A percentile compares a stretch with the other conserved stretches of the same genome.
Conservation (phyloP, 805 yeast species). For the Zygosaccharomyces rouxii region DNA sequence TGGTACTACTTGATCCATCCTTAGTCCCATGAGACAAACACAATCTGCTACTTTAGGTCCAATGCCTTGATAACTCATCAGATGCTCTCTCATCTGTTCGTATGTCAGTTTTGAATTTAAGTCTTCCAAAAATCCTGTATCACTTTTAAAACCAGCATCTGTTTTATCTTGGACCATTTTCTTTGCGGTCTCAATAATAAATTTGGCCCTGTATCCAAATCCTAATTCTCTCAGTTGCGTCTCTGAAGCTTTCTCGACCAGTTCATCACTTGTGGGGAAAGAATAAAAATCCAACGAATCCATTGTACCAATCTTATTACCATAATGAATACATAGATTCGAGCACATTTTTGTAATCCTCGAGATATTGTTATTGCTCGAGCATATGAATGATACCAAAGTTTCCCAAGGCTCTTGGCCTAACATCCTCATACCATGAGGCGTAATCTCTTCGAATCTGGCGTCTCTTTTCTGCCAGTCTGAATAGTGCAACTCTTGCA, state of each 20-base stretch:
- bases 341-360: constrained; percentile 93
- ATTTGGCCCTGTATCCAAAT: constrained; percentile 92
- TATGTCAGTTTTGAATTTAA: constrained; percentile 43
- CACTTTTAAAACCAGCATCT: constrained; percentile 16
- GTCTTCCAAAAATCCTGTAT: constrained; percentile 36
- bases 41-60: constrained; percentile 99
- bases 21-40: constrained; percentile 70
- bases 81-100: constrained; percentile 31
- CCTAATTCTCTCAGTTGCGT: constrained; percentile 41
- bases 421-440: constrained; percentile 73
- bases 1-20: constrained; percentile 78
- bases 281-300: constrained; percentile 57
- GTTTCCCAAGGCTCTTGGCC: constrained; percentile 98
- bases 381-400: constrained; percentile 82
- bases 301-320: constrained; percentile 50
- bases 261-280: constrained; percentile 64
- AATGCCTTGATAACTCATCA: constrained; percentile 74
- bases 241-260: constrained; percentile 44
- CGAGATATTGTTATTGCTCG: constrained; percentile 92
- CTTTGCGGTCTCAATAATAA: constrained; percentile 71
- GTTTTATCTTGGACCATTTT: constrained; percentile 40
- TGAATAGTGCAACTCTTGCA: constrained; percentile 45
- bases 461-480: constrained; percentile 60
- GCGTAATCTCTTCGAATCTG: constrained; percentile 39
- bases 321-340: constrained; percentile 64